Evolutionary conservation across 73 alveolate genomes (phyloP), one percentile per base, ranked within the genome.

Genomic region (Paramecium pentaurelia): DNA sequence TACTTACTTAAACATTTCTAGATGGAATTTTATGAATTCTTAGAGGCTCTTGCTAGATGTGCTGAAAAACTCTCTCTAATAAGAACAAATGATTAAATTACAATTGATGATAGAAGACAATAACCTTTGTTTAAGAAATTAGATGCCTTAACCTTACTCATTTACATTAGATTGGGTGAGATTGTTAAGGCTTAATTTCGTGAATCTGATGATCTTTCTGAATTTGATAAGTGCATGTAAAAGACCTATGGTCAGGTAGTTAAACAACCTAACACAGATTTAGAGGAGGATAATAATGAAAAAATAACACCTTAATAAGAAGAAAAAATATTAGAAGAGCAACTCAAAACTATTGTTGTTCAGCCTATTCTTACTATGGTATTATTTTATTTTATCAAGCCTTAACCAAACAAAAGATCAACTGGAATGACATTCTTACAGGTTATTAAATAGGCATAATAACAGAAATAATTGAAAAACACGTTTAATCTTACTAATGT

Each of bases 1-100:
- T 60, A 73, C 40, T 44, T 32, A 18, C 77, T 77, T 58, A 77
- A 89, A 32, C 95, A 94, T 92, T 90, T 94, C 42, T 71, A 94
- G 45, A 92, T 92, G 95, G 64, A 59, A 12, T 94, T 86, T 92
- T 58, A 86, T 73, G 97, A 94, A 71, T 94, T 94, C 51, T 34
- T 94, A 36, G 97, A 94, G 44, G 96, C 97, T 5, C 27, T 94
- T 7, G 95, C 96, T 8, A 86, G 97, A 25, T 60, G 91, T 58
- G 97, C 97, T 40, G 97, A 94, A 77, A 86, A 92, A 22, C 40
- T 91, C 58, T 71, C 92, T 2, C 36, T 89, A 8, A 42, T 80
- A n/a, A 40, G 91, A 40, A 25, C 71, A 25, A 9, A 22, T 22
- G 91, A 80, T 27, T 42, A 80, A 12, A 44, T 80, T 6, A 45